Base-by-base conservation (phyloP, 169 alveolate genomes). In the Eimeria falciformis region DNA sequence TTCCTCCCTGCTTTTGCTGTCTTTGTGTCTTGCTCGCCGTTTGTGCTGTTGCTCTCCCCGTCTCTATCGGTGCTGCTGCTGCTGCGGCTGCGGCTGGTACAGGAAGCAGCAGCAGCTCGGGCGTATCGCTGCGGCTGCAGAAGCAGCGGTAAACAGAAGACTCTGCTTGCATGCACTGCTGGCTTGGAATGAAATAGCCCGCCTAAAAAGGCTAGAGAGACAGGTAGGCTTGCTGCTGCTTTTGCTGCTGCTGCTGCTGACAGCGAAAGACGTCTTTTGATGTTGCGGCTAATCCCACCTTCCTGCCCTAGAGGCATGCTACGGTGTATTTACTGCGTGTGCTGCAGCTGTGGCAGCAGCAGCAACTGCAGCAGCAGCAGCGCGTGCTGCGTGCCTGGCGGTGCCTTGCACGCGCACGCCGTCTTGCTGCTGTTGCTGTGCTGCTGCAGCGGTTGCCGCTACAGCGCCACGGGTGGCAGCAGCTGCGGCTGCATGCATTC, bases 401-500 rank as follows among this genome's bases (percentile, higher is more conserved):
- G 12, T 14, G 12, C 25, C n/a, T n/a, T 62, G 29, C 73, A 18
- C 73, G 29, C 73, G 73, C 73, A n/a, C 73, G 73, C 25, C 73
- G 73, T 14, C 12, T 62, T 14, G 73, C 25, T 12, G 73, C 73
- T n/a, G 29, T 29, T 62, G 73, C 73, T 18, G 33, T 62, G 12
- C 73, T 62, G 29, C 37, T 29, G 73, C 73, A 62, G 73, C 73
- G 73, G 17, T n/a, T 62, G n/a, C 73, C 73, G 37, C 73, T 62
- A 29, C 73, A 18, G 37, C 73, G 73, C 12, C 73, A 62, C 73
- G 73, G 73, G 37, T 62, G 73, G 73, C 0, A 62, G 29, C 73
- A 62, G 73, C 73, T 62, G 37, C 73, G 73, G n/a, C 73, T 62
- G 25, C 17, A 62, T 62, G 73, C 46, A 6, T 62, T 62, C 25